Evolutionary conservation across 148 eudicot species (phyloP), one percentile per base, ranked within the genome.

Genomic region (Nyssa sinensis): DNA sequence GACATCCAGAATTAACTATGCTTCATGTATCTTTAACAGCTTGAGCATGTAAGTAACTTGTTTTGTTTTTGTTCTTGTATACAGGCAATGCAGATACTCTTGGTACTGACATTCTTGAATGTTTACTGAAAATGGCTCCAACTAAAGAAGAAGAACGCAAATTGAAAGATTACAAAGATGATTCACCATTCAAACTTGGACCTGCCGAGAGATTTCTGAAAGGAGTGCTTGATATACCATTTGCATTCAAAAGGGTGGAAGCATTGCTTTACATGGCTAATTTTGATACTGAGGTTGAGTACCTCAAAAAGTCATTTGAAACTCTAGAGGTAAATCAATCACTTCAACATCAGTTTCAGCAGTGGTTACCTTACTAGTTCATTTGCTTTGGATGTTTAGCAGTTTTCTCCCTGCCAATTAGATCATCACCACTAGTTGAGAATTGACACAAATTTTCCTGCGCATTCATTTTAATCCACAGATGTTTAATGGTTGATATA

Each of bases 181-280:
- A 88, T 78, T 82, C 88, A 33, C 84, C 91, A 12, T 71, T 82
- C 49, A 86, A 84, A 67, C 85, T 88, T 33, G 89, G 87, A 64
- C 84, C 79, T 4, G 89, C 89, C n/a, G 91, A 88, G 83, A 86
- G 79, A 78, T 88, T 88, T 77, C 69, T 88, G 58, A 88, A 86
- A 75, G 78, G 87, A 5, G 83, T 88, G 62, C 77, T 84, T 65
- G 86, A 82, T 41, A 82, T 88, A 49, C 91, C 91, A 30, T 88
- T 84, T 53, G 89, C 91, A 49, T 88, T 88, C 61, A 86, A 80
- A 81, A 76, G 91, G 77, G 77, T 82, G 49, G 91, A 86, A 72
- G 83, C 89, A 60, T 71, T 88, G 85, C 80, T 88, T 31, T 88
- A 86, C 78, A 74, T 86, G 41, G 77, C 85, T 66, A 86, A 84